A percentile compares a stretch with the other conserved stretches of the same genome.
phyloP scores from a whole-genome alignment of 2,329 filamentous ascomycete species.

The Aureobasidium leucospermi region DNA sequence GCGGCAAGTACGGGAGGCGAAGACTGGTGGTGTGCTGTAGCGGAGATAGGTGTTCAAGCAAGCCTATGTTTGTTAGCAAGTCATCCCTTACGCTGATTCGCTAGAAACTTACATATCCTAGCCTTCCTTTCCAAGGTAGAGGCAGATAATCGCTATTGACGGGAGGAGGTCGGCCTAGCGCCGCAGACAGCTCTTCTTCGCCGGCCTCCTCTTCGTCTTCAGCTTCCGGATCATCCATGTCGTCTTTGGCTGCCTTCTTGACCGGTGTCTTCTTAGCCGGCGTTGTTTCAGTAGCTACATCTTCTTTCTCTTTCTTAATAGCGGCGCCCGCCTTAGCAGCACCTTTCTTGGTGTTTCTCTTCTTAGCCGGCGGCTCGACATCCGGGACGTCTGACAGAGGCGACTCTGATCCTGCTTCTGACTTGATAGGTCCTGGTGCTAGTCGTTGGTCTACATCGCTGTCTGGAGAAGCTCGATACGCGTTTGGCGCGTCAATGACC shows the following conservation, averaged over 20 bases:
- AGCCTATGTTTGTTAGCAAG: conserved; percentile 45
- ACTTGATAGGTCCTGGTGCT: conserved; percentile 22
- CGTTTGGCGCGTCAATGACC: conserved; percentile 35
- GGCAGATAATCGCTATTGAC: conserved; percentile 79
- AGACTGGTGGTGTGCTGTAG: conserved; percentile 72
- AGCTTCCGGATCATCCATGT: conserved; percentile 43
- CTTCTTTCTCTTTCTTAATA: conserved; percentile 16
- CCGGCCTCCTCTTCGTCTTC: conserved; percentile 46
- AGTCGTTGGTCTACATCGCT: conserved; percentile 28
- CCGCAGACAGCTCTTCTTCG: conserved; percentile 52
- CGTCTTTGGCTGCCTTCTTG: conserved; percentile 22
- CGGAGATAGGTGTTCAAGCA: conserved; percentile 91
- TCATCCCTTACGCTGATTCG: too few relatives aligned
- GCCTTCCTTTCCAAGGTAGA: conserved; percentile 78
- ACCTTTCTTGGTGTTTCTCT: conserved; percentile 19
- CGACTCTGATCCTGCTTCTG: conserved; percentile 23
- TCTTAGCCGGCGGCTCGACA: conserved; percentile 21
- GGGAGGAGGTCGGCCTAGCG: conserved; percentile 59
- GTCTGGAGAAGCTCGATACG: conserved; percentile 38
- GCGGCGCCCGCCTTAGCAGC: conserved; percentile 14
- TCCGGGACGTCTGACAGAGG: conserved; percentile 31
- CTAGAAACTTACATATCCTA: conserved; percentile 67
- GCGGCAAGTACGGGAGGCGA: conserved; percentile 84
- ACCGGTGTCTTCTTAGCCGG: conserved; percentile 17
- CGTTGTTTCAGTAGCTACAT: conserved; percentile 17